Evolutionary conservation across 768 basidiomycete genomes (phyloP), one percentile per base, ranked within the genome.

Genomic region (Trametes sanguinea): DNA sequence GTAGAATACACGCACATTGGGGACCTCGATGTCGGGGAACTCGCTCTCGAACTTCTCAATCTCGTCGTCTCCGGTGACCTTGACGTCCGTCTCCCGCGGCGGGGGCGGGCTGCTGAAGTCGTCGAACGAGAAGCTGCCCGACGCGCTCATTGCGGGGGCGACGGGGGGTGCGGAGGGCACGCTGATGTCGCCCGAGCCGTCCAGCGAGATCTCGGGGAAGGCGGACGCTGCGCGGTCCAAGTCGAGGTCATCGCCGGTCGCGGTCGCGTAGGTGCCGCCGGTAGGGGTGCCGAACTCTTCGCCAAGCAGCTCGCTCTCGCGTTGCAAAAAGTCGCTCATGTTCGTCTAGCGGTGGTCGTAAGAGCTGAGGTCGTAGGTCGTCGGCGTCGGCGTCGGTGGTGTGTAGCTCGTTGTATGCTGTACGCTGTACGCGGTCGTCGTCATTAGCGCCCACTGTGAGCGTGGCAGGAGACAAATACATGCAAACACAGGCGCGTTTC

Each of bases 11-110:
- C 77, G 40, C 69, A 82, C 81, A 57, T 68, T 69, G 13, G 76
- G 75, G 60, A 83, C 75, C 55, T 87, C 86, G 63, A 95, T 82
- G 54, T 90, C 93, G 0, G 93, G 93, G 72, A 94, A 95, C 60
- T 92, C 85, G 72, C 77, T 88, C 75, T 94, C 87, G 65, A 95
- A 95, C 73, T 88, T 85, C 60, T 92, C 89, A 62, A 95, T 83
- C 65, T 92, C 90, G 65, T 93, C 90, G 69, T 92, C 86, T 0
- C 91, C 92, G 0, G 92, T 95, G 43, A 93, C 87, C 69, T 84
- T 92, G 56, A 95, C 88, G 9, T 81, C 78, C n/a, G 81, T 78
- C 43, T 76, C 73, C 46, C 68, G 70, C 54, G 75, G 69, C 33
- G 72, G 68, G 0, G 80, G 79, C 8, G 79, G 77, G 48, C 73